A percentile compares a stretch with the other conserved stretches of the same genome.
Evolutionary conservation across 768 basidiomycete genomes (phyloP).

Genomic region (Boletellus ananas): DNA sequence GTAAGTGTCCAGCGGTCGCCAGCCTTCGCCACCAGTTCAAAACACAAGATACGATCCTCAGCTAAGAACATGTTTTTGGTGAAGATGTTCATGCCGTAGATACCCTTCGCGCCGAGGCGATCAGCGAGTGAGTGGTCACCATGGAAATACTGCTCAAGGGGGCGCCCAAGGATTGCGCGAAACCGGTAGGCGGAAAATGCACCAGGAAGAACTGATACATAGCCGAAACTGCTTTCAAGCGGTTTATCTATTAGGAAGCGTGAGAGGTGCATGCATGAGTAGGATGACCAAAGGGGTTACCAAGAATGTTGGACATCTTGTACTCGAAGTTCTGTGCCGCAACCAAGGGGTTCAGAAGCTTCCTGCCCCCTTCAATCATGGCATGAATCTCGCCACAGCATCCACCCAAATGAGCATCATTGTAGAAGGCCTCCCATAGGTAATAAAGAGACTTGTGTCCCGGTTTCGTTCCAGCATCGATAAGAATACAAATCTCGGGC

Average conservation of each 20-base stretch:
- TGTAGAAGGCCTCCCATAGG: conserved; percentile 90
- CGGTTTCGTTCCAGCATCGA: conserved; percentile 96
- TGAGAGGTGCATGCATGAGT: conserved; percentile 8
- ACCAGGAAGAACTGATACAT: conserved; percentile 92
- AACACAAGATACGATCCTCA: conserved; percentile 96
- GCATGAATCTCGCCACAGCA: conserved; percentile 96
- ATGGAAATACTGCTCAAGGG: conserved; percentile 81
- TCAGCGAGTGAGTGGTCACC: conserved; percentile 89
- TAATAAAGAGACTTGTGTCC: conserved; percentile 96
- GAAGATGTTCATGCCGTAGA: conserved; percentile 96
- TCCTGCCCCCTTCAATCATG: conserved; percentile 91
- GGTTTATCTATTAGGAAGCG: conserved; percentile 65
- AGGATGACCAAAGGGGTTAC: conserved; percentile 33
- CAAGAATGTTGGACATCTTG: conserved; percentile 97
- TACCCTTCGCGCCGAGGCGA: conserved; percentile 88
- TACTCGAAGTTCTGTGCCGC: conserved; percentile 98
- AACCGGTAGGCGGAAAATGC: conserved; percentile 97
- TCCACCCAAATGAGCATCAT: conserved; percentile 72
- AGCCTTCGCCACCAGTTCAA: conserved; percentile 92
- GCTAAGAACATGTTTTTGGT: conserved; percentile 91
- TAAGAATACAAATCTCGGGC: conserved; percentile 89
- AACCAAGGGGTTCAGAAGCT: conserved; percentile 86
- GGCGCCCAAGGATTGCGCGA: conserved; percentile 86
- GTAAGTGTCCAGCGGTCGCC: conserved; percentile 83
- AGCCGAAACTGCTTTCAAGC: conserved; percentile 92